Evolutionary conservation across 1,284 basidiomycete genomes (phyloP), one percentile per base, ranked within the genome.

Genomic region (Trichosporon faecale): DNA sequence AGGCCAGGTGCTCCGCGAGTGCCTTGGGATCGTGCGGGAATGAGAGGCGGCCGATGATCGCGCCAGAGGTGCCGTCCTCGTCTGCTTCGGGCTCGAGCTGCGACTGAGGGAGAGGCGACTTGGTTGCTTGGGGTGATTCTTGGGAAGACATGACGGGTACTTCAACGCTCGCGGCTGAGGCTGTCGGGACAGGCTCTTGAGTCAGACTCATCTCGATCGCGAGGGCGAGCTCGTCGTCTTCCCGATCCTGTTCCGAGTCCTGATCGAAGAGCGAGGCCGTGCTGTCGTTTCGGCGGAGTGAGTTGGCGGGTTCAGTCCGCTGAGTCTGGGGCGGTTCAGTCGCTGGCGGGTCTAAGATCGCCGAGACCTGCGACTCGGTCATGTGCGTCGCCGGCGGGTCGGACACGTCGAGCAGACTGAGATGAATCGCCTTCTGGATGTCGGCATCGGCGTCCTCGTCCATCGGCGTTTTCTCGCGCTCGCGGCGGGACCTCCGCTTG

Each of bases 1-100:
- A 85, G 2, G 77, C 74, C 16, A 95, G 82, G 76, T 91, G 87
- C 0, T 74, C 74, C 29, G 90, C 86, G n/a, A 95, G 85, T 27
- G 88, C 72, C 1, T 67, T 67, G 14, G 87, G 85, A 70, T 92
- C 86, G 79, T 91, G 87, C 1, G 70, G 60, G 74, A 95, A 93
- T 44, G 81, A 78, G 73, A 87, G 90, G 8, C 80, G 87, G 3
- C 92, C 93, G 25, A 95, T 88, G 52, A 93, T 87, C 12, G 83
- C 82, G 25, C 85, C 81, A 74, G 74, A 77, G 2, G 68, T 57
- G 18, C 72, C 65, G 4, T 63, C 63, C 14, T 73, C 70, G 27
- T 70, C 57, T 35, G 64, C 70, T 4, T 40, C 66, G 5, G 40
- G 57, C 2, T 65, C 61, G 2, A 70, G 70, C 37, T 67, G 65